Evolutionary conservation across 176 grass and related monocot species (phyloP).

Genomic region (Lolium multiflorum): DNA sequence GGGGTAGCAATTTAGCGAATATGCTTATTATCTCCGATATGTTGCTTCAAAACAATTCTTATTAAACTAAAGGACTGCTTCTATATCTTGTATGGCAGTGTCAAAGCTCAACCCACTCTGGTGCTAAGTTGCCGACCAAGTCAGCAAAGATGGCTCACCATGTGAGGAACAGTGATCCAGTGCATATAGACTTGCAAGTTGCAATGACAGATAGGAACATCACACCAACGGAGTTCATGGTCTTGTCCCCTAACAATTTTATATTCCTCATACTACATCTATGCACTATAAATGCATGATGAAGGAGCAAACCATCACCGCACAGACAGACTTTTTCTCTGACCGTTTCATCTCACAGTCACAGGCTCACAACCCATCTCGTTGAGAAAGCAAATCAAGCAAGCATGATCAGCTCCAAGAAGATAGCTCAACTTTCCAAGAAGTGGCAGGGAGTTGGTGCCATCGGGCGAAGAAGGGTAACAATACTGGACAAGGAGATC

Average conservation of each 20-base stretch:
- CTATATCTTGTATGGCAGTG: not conserved
- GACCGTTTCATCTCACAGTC: slow-evolving; percentile 18
- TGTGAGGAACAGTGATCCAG: slow-evolving; percentile 35
- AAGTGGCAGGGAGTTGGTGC: slow-evolving; percentile 67
- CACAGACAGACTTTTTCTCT: not conserved
- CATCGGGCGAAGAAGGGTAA: slow-evolving; percentile 57
- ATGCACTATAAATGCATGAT: slow-evolving; percentile 46
- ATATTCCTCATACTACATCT: not conserved
- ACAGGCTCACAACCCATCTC: slow-evolving; percentile 1
- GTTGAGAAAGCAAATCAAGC: slow-evolving; percentile 10
- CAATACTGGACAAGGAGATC: slow-evolving; percentile 33
- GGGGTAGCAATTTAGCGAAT: not conserved
- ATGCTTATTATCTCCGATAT: not conserved
- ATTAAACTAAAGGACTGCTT: not conserved
- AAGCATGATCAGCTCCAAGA: slow-evolving; percentile 66
- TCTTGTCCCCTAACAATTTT: slow-evolving; percentile 48
- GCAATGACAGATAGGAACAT: slow-evolving; percentile 20
- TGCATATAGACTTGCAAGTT: slow-evolving; percentile 32
- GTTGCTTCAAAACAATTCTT: slow-evolving; percentile 9
- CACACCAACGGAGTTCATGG: slow-evolving; percentile 38
- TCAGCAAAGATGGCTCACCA: slow-evolving; percentile 47
- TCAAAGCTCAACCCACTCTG: not conserved
- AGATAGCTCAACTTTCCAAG: slow-evolving; percentile 66
- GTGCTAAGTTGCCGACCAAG: not conserved
- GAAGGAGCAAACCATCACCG: slow-evolving; percentile 33